These are phyloP conservation scores for Nemophila menziesii DNA, from an alignment of 257 asterid genomes.

Conservation along the genomic window DNA sequence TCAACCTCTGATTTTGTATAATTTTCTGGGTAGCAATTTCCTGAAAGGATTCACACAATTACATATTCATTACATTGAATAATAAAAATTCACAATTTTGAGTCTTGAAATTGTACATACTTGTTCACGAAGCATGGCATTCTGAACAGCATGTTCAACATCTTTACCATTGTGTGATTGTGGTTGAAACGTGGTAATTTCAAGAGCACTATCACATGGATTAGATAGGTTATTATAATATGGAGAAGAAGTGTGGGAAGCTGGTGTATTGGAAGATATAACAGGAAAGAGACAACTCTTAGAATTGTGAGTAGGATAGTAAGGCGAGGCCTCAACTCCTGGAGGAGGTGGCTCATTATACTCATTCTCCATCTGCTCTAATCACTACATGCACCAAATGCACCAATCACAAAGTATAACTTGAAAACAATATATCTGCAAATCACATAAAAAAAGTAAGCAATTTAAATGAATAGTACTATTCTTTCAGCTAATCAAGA, in stretches of 20 bases:
- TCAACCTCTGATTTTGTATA: conserved; percentile 77
- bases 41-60: conserved; percentile 34
- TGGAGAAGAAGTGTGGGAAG: conserved; percentile 12
- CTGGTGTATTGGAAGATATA: conserved; percentile 18
- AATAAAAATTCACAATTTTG: background rate
- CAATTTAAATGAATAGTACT: too few species aligned
- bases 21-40: conserved; percentile 77
- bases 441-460: too few species aligned
- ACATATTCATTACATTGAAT: conserved; percentile 13
- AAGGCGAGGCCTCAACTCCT: conserved; percentile 22
- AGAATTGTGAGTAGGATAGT: conserved; percentile 9
- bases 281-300: conserved; percentile 28
- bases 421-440: too few species aligned
- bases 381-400: conserved; percentile 1
- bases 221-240: conserved; percentile 8
- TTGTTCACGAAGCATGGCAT: conserved; percentile 78
- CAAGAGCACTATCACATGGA: conserved; percentile 12
- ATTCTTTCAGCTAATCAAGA: too few species aligned
- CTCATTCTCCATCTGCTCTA: conserved; percentile 37
- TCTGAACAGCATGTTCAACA: conserved; percentile 69
- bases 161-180: conserved; percentile 29
- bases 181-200: conserved; percentile 21
- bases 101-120: conserved; percentile 21
- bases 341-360: conserved; percentile 41
- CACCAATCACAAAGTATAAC: too few species aligned